These are phyloP conservation scores for Carex pumila DNA, from an alignment of 176 grass and related monocot species.

Conservation along the genomic window DNA sequence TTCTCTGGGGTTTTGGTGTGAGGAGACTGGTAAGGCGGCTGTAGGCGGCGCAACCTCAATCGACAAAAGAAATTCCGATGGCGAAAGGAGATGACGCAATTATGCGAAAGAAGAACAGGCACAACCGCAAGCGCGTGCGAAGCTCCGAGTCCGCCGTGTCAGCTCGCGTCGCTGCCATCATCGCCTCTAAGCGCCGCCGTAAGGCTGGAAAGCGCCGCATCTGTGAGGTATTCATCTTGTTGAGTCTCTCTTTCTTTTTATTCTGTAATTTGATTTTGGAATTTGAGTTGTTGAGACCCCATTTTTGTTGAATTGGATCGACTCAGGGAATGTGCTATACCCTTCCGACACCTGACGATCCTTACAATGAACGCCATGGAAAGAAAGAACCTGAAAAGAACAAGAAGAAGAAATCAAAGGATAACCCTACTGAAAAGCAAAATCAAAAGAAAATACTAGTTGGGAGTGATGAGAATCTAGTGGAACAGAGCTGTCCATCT, in stretches of 20 bases:
- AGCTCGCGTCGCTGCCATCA: slow-evolving; percentile 60
- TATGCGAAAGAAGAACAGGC: slow-evolving; percentile 55
- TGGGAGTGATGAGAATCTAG: not conserved
- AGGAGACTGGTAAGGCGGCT: not conserved
- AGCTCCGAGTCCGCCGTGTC: slow-evolving; percentile 75
- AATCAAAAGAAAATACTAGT: not conserved
- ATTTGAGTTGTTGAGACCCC: not conserved
- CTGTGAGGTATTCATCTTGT: slow-evolving; percentile 47
- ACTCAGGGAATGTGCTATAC: slow-evolving; percentile 80
- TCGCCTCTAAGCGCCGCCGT: slow-evolving; percentile 69
- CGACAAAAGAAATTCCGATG: slow-evolving; percentile 30
- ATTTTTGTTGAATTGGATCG: not conserved
- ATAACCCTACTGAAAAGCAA: not conserved
- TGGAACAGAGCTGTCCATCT: slow-evolving; percentile 49
- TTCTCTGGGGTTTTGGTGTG: slow-evolving; percentile 1
- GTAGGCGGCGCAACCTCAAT: not conserved
- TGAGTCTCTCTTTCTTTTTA: not conserved
- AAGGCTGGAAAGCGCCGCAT: slow-evolving; percentile 68
- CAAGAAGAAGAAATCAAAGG: slow-evolving; percentile 16
- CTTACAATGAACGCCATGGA: slow-evolving; percentile 41
- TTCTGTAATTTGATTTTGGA: not conserved
- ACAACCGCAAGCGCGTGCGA: slow-evolving; percentile 60
- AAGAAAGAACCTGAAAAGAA: slow-evolving; percentile 34
- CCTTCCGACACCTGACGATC: slow-evolving; percentile 49
- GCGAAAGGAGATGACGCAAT: slow-evolving; percentile 78